Conservation (phyloP, 306 rosid genomes). For the Aeschynomene evenia region DNA sequence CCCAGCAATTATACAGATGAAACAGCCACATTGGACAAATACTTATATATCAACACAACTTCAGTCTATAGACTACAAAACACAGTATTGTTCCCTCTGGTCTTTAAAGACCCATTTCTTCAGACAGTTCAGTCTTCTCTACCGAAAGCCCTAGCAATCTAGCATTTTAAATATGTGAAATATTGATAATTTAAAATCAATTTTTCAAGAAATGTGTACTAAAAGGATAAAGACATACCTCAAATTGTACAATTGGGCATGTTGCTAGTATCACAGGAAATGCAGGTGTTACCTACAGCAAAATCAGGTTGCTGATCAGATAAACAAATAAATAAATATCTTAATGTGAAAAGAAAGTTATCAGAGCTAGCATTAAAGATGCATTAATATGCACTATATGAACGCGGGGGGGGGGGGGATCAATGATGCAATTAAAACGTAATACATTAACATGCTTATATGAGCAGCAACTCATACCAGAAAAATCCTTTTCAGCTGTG, state of each 20-base stretch:
- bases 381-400: slow-evolving; percentile 5
- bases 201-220: slow-evolving; percentile 13
- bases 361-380: background rate
- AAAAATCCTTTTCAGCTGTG: slow-evolving; percentile 89
- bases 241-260: slow-evolving; percentile 81
- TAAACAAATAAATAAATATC: background rate
- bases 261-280: slow-evolving; percentile 75
- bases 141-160: background rate
- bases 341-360: slow-evolving; percentile 7
- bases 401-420: background rate
- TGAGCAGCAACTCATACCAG: slow-evolving; percentile 57
- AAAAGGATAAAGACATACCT: slow-evolving; percentile 50
- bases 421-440: slow-evolving; percentile 22
- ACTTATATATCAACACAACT: background rate
- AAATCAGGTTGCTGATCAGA: slow-evolving; percentile 35
- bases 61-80: slow-evolving; percentile 8
- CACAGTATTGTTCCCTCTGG: slow-evolving; percentile 4
- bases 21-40: slow-evolving; percentile 1
- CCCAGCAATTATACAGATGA: slow-evolving; percentile 7
- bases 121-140: slow-evolving; percentile 8
- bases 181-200: slow-evolving; percentile 6
- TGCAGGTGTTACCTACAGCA: slow-evolving; percentile 84
- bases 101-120: slow-evolving; percentile 21
- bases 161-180: slow-evolving; percentile 20
- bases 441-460: slow-evolving; percentile 19